phyloP scores from a whole-genome alignment of 495 filamentous ascomycete species.

The Daldinia decipiens region DNA sequence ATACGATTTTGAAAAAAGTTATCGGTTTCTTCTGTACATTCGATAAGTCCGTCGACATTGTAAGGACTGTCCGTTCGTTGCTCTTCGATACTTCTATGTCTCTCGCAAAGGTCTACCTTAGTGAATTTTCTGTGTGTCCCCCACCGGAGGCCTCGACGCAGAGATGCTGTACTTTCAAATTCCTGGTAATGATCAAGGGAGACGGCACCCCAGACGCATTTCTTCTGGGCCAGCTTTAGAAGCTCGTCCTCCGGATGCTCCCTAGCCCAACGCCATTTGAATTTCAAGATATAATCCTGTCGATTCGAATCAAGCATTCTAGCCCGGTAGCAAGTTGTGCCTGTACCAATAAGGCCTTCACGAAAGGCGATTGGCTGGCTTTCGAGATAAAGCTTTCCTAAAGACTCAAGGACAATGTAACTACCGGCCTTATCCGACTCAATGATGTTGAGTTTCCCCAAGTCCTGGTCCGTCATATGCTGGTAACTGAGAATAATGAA shows the following conservation, averaged over 20 bases:
- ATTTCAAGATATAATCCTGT: not conserved
- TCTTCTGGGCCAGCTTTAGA: not conserved
- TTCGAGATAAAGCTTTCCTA: conserved; percentile 1
- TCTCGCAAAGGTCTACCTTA: not conserved
- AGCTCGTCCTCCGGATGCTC: not conserved
- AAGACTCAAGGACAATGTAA: not conserved
- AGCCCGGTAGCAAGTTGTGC: not conserved
- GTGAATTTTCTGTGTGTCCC: not conserved
- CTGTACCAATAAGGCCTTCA: not conserved
- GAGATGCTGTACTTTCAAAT: not conserved
- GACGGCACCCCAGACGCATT: not conserved
- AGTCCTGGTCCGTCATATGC: not conserved
- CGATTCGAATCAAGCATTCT: not conserved
- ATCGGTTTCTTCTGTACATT: not conserved
- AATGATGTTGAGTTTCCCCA: not conserved
- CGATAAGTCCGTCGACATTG: not conserved
- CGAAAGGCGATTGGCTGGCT: not conserved
- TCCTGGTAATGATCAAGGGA: not conserved
- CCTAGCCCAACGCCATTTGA: not conserved
- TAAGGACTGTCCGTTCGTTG: not conserved
- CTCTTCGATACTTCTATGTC: not conserved
- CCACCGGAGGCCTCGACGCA: not conserved
- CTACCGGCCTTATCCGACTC: not conserved
- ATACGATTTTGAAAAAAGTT: not conserved
- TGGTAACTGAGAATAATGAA: not conserved